A percentile compares a stretch with the other conserved stretches of the same genome.
phyloP scores from a whole-genome alignment of 176 grass and related monocot genomes.

The Coix lacrymajobi region DNA sequence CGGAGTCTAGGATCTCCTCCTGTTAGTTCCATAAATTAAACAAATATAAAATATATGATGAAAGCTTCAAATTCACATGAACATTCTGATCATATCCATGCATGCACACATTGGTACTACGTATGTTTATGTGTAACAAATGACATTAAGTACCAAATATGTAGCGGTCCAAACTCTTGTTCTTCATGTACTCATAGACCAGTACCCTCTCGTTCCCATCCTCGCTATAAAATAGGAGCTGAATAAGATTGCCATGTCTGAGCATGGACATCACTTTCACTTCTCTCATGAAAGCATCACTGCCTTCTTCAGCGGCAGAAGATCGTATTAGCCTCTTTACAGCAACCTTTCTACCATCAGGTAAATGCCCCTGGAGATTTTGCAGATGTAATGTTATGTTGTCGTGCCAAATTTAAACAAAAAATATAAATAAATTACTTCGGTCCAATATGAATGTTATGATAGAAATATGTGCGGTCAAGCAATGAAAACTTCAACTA shows the following conservation, averaged over 20 bases:
- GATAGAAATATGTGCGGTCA: too few species aligned
- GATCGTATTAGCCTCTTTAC: slow-evolving; percentile 6
- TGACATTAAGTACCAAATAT: slow-evolving; percentile 22
- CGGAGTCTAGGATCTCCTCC: neutral
- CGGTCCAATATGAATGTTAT: too few species aligned
- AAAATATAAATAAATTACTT: too few species aligned
- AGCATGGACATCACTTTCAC: slow-evolving; percentile 28
- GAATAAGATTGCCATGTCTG: slow-evolving; percentile 1
- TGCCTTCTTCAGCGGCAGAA: neutral
- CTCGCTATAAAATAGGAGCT: slow-evolving; percentile 20
- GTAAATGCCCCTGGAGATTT: slow-evolving; percentile 1
- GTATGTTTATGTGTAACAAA: neutral
- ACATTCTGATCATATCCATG: neutral
- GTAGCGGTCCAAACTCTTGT: slow-evolving; percentile 13
- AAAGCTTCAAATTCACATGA: neutral
- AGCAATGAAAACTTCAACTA: too few species aligned
- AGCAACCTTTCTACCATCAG: slow-evolving; percentile 14
- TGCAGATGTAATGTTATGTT: neutral
- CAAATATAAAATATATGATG: too few species aligned
- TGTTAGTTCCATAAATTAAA: neutral
- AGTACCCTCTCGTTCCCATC: neutral
- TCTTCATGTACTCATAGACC: slow-evolving; percentile 24
- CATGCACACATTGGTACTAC: too few species aligned
- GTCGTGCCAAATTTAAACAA: neutral
- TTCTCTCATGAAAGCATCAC: slow-evolving; percentile 19